Conservation (phyloP, 805 yeast species). For the Yarrowia sp. region DNA sequence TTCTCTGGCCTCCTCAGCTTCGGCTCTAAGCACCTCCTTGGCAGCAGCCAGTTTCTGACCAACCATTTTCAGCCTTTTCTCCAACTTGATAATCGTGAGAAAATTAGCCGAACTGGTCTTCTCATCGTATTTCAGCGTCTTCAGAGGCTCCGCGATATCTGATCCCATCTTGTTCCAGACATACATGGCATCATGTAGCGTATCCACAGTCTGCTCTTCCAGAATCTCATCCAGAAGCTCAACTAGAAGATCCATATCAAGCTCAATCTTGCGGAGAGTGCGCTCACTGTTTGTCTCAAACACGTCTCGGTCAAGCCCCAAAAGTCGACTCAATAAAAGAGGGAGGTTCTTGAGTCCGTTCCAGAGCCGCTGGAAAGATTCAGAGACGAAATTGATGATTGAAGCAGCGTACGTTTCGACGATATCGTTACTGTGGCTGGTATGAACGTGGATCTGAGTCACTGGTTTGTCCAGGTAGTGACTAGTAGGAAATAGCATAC, state of each 20-base stretch:
- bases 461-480: not conserved
- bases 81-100: not conserved
- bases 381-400: not conserved
- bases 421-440: not conserved
- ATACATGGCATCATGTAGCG: not conserved
- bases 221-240: not conserved
- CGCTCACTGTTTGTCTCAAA: not conserved
- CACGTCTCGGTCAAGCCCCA: not conserved
- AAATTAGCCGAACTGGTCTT: not conserved
- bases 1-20: too few species aligned
- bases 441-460: not conserved
- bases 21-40: not conserved
- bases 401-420: not conserved
- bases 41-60: not conserved
- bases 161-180: not conserved
- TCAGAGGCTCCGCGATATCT: not conserved
- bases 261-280: not conserved
- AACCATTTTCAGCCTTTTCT: not conserved
- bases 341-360: not conserved
- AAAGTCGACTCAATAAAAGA: not conserved
- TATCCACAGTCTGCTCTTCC: not conserved
- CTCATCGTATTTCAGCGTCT: not conserved
- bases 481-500: not conserved
- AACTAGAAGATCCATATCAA: not conserved
- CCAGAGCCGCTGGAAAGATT: not conserved